Percentiles rank a stretch among this genome's conserved stretches.
Evolutionary conservation across 2,329 filamentous ascomycete genomes (phyloP).

Genomic region (Colletotrichum sp.): DNA sequence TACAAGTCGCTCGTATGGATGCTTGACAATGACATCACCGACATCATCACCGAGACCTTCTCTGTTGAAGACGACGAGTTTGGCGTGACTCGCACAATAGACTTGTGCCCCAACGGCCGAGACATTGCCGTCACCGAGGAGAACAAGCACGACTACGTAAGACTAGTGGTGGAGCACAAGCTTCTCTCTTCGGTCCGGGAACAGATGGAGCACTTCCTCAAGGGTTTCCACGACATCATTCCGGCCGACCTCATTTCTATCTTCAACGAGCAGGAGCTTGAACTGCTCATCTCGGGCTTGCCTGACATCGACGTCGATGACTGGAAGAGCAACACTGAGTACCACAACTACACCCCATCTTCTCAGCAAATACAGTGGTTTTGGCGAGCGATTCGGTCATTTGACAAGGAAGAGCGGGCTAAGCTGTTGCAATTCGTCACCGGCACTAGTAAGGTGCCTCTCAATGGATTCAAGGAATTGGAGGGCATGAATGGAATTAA

Average conservation of each 20-base stretch:
- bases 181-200: slow-evolving; percentile 91
- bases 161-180: slow-evolving; percentile 91
- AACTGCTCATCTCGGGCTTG: slow-evolving; percentile 93
- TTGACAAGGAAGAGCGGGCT: slow-evolving; percentile 98
- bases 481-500: slow-evolving; percentile 99
- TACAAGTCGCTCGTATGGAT: slow-evolving; percentile 99
- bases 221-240: slow-evolving; percentile 98
- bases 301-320: slow-evolving; percentile 98
- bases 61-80: slow-evolving; percentile 94
- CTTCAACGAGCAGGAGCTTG: slow-evolving; percentile 98
- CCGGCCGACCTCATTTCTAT: slow-evolving; percentile 93
- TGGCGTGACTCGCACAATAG: slow-evolving; percentile 84
- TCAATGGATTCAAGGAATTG: slow-evolving; percentile 98
- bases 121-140: slow-evolving; percentile 95
- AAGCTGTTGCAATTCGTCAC: slow-evolving; percentile 98
- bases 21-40: slow-evolving; percentile 97
- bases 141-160: slow-evolving; percentile 98
- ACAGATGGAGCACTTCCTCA: slow-evolving; percentile 91
- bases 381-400: slow-evolving; percentile 96
- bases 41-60: slow-evolving; percentile 96
- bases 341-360: slow-evolving; percentile 94
- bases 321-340: slow-evolving; percentile 99
- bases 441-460: slow-evolving; percentile 95
- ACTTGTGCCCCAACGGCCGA: slow-evolving; percentile 85
- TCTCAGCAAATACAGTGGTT: slow-evolving; percentile 99